Evolutionary conservation across 495 filamentous ascomycete genomes (phyloP), one percentile per base, ranked within the genome.

Genomic region (Opeltia flavorubescens): DNA sequence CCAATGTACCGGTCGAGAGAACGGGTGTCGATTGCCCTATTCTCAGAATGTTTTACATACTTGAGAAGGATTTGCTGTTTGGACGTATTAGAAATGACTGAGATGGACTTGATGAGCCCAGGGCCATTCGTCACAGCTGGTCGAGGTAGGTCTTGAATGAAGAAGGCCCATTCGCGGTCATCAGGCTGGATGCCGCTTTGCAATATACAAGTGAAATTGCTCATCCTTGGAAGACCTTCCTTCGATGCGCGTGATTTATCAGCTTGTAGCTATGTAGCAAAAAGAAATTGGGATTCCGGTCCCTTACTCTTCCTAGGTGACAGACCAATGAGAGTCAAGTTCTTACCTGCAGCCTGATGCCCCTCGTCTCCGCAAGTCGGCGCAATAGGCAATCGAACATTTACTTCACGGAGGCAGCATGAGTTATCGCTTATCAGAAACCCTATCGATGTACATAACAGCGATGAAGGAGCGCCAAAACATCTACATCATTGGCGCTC

Each of bases 401-500:
- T n/a, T 8, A 28, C 15, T 13, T 21, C 26, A 38, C 21, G 27
- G 30, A 25, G 31, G 26, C 8, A 20, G 5, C 25, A 15, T 7
- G 28, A 5, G 21, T 4, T 21, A 5, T 11, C 34, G 34, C n/a
- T n/a, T n/a, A 33, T 2, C 17, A 34, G 38, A 13, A 31, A 33
- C 0, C 21, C 8, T 11, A 27, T 12, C n/a, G n/a, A n/a, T n/a
- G n/a, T n/a, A n/a, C n/a, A n/a, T n/a, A n/a, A n/a, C n/a, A n/a
- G n/a, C n/a, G n/a, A n/a, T n/a, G n/a, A 6, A 36, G 17, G n/a
- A 15, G 12, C 39, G 30, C 28, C 48, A 28, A 9, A 55, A 49
- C 28, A 68, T 73, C 51, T 74, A 71, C 55, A 63, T 74, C 46
- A 59, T 72, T 24, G 70, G 71, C 12, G 62, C 71, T 26, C 70